Conservation (phyloP, 2,329 filamentous ascomycete genomes). For the Lachnellula subtilissima region DNA sequence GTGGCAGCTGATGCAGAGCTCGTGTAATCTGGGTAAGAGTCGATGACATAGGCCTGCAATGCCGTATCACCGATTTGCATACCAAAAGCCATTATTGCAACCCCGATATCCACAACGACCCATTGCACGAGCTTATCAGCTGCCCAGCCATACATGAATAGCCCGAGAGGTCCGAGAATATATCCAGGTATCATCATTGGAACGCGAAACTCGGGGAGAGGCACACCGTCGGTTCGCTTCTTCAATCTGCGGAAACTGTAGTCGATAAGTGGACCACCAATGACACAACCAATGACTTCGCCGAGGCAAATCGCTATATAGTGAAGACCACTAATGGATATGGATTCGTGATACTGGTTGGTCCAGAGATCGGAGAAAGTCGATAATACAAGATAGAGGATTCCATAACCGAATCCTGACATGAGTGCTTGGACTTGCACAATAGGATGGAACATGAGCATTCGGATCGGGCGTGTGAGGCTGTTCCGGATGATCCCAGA, state of each 20-base stretch:
- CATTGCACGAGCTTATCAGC: constrained; percentile 46
- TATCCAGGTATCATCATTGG: constrained; percentile 52
- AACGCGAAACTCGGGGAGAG: constrained; percentile 57
- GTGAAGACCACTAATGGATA: constrained; percentile 52
- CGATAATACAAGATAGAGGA: constrained; percentile 52
- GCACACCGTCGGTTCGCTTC: constrained; percentile 43
- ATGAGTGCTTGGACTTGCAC: constrained; percentile 47
- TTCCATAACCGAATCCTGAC: constrained; percentile 45
- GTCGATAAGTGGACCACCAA: constrained; percentile 28
- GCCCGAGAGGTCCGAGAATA: constrained; percentile 48
- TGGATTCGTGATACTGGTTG: constrained; percentile 47
- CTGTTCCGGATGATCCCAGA: constrained; percentile 33
- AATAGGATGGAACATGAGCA: constrained; percentile 49
- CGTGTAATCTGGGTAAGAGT: constrained; percentile 36
- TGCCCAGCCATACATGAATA: constrained; percentile 55
- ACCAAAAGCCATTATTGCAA: constrained; percentile 43
- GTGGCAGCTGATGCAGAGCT: constrained; percentile 36
- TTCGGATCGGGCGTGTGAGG: constrained; percentile 40
- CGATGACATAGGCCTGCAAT: constrained; percentile 45
- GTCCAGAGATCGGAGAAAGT: constrained; percentile 56
- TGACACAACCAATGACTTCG: constrained; percentile 30
- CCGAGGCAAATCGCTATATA: constrained; percentile 45
- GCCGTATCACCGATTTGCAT: constrained; percentile 26
- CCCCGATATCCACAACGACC: constrained; percentile 52
- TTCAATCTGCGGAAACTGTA: constrained; percentile 9